Conservation (phyloP, 108 stramenopile genomes). For the Skeletonema tropicum region DNA sequence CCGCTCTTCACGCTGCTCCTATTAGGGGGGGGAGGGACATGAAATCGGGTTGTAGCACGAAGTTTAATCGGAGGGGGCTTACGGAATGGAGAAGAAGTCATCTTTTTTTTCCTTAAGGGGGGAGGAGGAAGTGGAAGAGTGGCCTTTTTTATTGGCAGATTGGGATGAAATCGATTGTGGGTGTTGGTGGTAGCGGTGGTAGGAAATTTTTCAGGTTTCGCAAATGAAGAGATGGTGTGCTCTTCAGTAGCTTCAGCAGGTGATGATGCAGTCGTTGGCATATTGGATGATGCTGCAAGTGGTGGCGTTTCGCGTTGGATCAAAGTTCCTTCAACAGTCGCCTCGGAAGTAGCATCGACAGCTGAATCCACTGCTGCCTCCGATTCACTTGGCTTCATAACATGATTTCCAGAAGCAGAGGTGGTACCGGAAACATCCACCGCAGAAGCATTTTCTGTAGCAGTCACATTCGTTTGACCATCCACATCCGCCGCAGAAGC, state of each 20-base stretch:
- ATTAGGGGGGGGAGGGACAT: background rate
- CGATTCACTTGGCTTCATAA: background rate
- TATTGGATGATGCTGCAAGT: constrained; percentile 2
- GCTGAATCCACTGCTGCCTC: background rate
- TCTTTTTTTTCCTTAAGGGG: background rate
- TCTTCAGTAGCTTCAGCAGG: too few species aligned
- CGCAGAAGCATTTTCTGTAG: too few species aligned
- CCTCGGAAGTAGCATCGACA: background rate
- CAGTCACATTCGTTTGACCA: too few species aligned
- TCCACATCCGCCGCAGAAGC: too few species aligned
- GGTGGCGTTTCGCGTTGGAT: background rate
- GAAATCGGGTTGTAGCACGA: constrained; percentile 17
- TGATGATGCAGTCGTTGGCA: background rate
- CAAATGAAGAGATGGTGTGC: too few species aligned
- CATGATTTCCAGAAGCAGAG: too few species aligned
- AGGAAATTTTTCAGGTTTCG: background rate
- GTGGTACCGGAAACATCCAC: too few species aligned
- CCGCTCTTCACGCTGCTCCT: background rate
- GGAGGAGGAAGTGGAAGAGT: background rate
- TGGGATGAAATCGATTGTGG: background rate
- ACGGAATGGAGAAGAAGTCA: constrained; percentile 1
- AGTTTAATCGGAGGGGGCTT: constrained; percentile 16
- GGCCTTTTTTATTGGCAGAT: background rate
- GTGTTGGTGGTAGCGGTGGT: background rate
- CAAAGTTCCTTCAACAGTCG: constrained; percentile 5